A percentile compares a stretch with the other conserved stretches of the same genome.
These are phyloP conservation scores for Beauveria sp. DNA, from an alignment of 2,329 filamentous ascomycete species.

Conservation along the genomic window DNA sequence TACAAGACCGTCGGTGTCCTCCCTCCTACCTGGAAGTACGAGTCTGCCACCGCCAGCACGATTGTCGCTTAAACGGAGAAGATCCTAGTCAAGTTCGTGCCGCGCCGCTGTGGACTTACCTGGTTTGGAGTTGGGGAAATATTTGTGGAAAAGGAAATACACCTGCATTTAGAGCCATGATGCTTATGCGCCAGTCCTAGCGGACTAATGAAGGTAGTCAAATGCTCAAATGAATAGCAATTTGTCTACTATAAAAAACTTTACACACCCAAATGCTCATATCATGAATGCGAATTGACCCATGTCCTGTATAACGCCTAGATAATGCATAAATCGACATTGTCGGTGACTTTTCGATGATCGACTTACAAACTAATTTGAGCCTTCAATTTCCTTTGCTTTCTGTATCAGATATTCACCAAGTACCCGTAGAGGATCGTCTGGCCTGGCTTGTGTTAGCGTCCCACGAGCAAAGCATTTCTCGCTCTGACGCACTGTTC, in stretches of 20 bases:
- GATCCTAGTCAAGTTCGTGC: conserved; percentile 13
- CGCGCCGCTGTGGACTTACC: conserved; percentile 25
- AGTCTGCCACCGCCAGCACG: conserved; percentile 92
- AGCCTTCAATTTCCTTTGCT: conserved; percentile 49
- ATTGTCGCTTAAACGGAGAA: conserved; percentile 68
- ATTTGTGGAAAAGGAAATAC: conserved; percentile 24
- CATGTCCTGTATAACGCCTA: conserved; percentile 4
- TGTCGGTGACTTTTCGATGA: neutral
- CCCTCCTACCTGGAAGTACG: conserved; percentile 97
- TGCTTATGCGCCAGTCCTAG: conserved; percentile 30
- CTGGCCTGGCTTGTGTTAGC: conserved; percentile 38
- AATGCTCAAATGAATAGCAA: conserved; percentile 22
- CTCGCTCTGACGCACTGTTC: conserved; percentile 52
- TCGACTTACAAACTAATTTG: neutral
- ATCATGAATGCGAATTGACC: neutral
- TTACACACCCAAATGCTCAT: conserved; percentile 4
- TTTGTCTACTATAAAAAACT: conserved; percentile 19
- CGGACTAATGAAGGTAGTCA: conserved; percentile 27
- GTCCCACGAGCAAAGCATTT: conserved; percentile 18
- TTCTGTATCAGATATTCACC: conserved; percentile 64
- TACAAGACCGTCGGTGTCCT: conserved; percentile 91
- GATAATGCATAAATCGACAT: neutral
- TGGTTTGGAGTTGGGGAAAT: conserved; percentile 38
- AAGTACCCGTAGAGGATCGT: conserved; percentile 59
- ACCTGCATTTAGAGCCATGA: conserved; percentile 38